Evolutionary conservation across 2,329 filamentous ascomycete species (phyloP).

Genomic region (Nigrospora sphaerica): DNA sequence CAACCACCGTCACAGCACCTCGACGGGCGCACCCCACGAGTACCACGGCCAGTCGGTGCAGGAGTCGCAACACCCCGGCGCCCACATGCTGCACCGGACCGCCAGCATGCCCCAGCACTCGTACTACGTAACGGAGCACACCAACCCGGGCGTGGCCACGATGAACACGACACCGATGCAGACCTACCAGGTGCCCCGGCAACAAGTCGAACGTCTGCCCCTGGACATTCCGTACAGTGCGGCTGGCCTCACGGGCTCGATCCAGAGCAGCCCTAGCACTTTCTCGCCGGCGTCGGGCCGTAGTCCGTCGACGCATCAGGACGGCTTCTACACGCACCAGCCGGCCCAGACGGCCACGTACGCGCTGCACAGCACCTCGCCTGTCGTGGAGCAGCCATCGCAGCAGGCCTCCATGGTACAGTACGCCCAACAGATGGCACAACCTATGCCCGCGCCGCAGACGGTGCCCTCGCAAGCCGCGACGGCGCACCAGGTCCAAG

Average conservation of each 20-base stretch:
- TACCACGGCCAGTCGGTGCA: slow-evolving; percentile 34
- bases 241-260: slow-evolving; percentile 38
- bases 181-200: slow-evolving; percentile 45
- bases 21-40: slow-evolving; percentile 33
- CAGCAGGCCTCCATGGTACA: slow-evolving; percentile 33
- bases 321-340: slow-evolving; percentile 50
- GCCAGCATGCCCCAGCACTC: slow-evolving; percentile 34
- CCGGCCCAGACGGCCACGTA: slow-evolving; percentile 9
- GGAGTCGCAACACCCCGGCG: slow-evolving; percentile 33
- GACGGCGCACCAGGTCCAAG: slow-evolving; percentile 19
- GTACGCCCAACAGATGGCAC: slow-evolving; percentile 32
- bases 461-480: slow-evolving; percentile 24
- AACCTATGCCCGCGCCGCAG: slow-evolving; percentile 25
- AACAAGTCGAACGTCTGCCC: slow-evolving; percentile 36
- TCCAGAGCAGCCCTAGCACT: slow-evolving; percentile 52
- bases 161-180: slow-evolving; percentile 47
- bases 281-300: slow-evolving; percentile 50
- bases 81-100: slow-evolving; percentile 43
- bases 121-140: slow-evolving; percentile 55
- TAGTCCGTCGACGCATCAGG: slow-evolving; percentile 42
- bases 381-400: slow-evolving; percentile 35
- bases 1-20: slow-evolving; percentile 39
- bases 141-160: slow-evolving; percentile 54
- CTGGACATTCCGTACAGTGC: slow-evolving; percentile 46
- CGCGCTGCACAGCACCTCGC: slow-evolving; percentile 26